phyloP scores from a whole-genome alignment of 177 flowering plant genomes.

The Vitis hybrid region DNA sequence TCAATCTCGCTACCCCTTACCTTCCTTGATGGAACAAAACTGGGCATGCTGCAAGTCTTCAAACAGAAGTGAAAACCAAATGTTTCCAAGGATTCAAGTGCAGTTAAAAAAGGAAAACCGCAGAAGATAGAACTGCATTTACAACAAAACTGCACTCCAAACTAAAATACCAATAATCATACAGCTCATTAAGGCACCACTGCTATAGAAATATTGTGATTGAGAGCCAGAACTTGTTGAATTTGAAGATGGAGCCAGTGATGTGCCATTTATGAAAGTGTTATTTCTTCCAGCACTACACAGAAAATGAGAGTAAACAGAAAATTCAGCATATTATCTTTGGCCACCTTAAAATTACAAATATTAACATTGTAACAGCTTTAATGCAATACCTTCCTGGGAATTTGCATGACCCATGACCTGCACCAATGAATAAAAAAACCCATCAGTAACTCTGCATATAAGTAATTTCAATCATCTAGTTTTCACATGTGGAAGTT shows the following conservation, averaged over 20 bases:
- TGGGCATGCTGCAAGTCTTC: conserved; percentile 28
- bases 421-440: conserved; percentile 31
- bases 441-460: neutral
- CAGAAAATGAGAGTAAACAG: neutral
- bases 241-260: conserved; percentile 75
- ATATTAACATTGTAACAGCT: neutral
- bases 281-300: conserved; percentile 63
- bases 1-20: conserved; percentile 20
- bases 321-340: neutral
- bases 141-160: conserved; percentile 38
- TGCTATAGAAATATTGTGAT: conserved; percentile 13
- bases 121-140: conserved; percentile 6
- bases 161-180: conserved; percentile 31
- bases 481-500: too few species aligned
- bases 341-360: neutral
- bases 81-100: conserved; percentile 4
- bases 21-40: conserved; percentile 26
- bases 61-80: conserved; percentile 4
- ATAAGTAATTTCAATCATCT: neutral
- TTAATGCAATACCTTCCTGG: conserved; percentile 67
- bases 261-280: conserved; percentile 53
- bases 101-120: neutral
- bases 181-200: conserved; percentile 22
- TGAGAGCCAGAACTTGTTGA: conserved; percentile 36
- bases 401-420: conserved; percentile 75